These are phyloP conservation scores for Lactifluus subvellereus DNA, from an alignment of 768 basidiomycete genomes.

Conservation along the genomic window DNA sequence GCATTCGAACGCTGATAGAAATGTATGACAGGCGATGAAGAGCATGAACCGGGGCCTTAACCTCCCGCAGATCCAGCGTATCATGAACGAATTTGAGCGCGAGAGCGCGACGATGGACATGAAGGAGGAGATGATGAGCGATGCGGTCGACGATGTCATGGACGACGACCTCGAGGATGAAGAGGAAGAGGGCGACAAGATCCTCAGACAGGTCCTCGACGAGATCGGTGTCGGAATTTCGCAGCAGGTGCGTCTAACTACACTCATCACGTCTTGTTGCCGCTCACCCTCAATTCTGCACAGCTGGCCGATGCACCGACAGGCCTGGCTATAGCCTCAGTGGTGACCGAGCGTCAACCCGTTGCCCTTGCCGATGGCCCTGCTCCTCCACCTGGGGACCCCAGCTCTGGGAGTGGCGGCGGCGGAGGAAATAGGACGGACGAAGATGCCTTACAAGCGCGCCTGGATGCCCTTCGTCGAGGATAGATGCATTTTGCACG, in stretches of 20 bases:
- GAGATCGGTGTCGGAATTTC: conserved; percentile 92
- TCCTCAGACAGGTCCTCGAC: conserved; percentile 91
- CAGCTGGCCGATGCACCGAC: conserved; percentile 84
- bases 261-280: background rate
- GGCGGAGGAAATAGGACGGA: conserved; percentile 50
- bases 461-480: conserved; percentile 83
- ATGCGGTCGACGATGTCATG: conserved; percentile 96
- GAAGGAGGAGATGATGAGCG: conserved; percentile 99
- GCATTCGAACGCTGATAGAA: background rate
- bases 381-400: conserved; percentile 35
- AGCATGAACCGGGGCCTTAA: conserved; percentile 97
- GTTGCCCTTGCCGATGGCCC: conserved; percentile 78
- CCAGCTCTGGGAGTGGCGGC: conserved; percentile 36
- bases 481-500: conserved; percentile 36
- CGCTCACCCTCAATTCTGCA: background rate
- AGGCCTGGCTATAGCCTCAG: conserved; percentile 55
- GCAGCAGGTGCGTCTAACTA: conserved; percentile 55
- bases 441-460: conserved; percentile 90
- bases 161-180: conserved; percentile 89
- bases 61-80: conserved; percentile 88
- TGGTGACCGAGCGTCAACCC: conserved; percentile 64
- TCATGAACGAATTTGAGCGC: conserved; percentile 97
- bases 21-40: conserved; percentile 76
- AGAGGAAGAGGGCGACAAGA: conserved; percentile 93
- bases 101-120: conserved; percentile 99